Base-by-base conservation (phyloP, 768 basidiomycete species). In the Nevesoporus exiguus region DNA sequence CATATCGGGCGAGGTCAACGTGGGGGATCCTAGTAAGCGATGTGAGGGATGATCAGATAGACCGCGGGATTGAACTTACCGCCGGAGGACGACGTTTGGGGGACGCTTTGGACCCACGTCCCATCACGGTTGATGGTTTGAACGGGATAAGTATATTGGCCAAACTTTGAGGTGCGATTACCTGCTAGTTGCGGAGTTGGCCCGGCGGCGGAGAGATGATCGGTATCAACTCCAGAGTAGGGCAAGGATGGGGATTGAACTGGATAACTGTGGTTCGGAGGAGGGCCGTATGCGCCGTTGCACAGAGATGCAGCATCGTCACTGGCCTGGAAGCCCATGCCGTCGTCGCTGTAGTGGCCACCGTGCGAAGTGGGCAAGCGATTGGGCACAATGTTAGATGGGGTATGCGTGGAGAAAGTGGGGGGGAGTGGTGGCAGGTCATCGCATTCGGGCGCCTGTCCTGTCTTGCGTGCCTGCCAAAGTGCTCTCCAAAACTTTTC, bases 401-500 rank as follows among this genome's bases (percentile, higher is more conserved):
- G 65, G 17, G 74, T 49, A 44, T 77, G 67, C 19, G 71, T 19
- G 53, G 70, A 51, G 56, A 76, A 73, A 19, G 77, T 70, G 51
- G 83, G 69, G 37, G 81, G 77, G 46, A 79, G 68, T 9, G 79
- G 73, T 0, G 78, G 76, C 29, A 79, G 69, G 62, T 84, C 82
- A 40, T 83, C 82, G 21, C 74, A 63, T 22, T 81, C 81, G 52
- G 75, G 71, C 53, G 71, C 74, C 57, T 81, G 77, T 57, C 77
- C 77, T 39, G 77, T 69, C 72, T 85, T 87, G 68, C 79, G 80
- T 36, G 82, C 73, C 57, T 85, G 81, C 77, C 80, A 88, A n/a
- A 86, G 73, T 14, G 81, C 76, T 64, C 79, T 77, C 86, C 86
- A 87, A 60, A 83, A 78, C 63, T 80, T 85, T 73, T 91, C 90